These are phyloP conservation scores for Trichoderma reesei DNA, from an alignment of 495 filamentous ascomycete genomes.

Conservation along the genomic window DNA sequence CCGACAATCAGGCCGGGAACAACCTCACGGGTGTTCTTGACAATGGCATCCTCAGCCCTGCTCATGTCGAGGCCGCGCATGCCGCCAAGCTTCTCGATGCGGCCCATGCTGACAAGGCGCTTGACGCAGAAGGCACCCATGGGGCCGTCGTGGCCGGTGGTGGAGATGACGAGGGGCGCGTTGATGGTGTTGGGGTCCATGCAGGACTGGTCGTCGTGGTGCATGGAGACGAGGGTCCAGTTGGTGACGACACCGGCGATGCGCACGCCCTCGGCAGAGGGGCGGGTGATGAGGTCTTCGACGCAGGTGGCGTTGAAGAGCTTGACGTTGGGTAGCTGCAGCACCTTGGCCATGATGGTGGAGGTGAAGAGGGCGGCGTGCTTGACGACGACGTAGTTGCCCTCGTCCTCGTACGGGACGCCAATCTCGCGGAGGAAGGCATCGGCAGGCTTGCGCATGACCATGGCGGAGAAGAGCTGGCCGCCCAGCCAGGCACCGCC, in stretches of 20 bases:
- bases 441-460: constrained; percentile 86
- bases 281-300: constrained; percentile 80
- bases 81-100: constrained; percentile 70
- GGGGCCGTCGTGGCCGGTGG: constrained; percentile 83
- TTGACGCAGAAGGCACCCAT: constrained; percentile 86
- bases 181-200: constrained; percentile 97
- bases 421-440: constrained; percentile 69
- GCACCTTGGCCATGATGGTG: constrained; percentile 70
- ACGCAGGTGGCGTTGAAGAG: constrained; percentile 89
- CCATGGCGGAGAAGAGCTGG: constrained; percentile 87
- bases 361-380: constrained; percentile 87
- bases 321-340: constrained; percentile 81
- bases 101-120: constrained; percentile 71
- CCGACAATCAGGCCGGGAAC: constrained; percentile 81
- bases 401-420: constrained; percentile 80
- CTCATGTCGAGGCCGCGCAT: constrained; percentile 93
- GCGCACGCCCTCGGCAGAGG: constrained; percentile 41
- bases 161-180: constrained; percentile 72
- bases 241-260: constrained; percentile 88
- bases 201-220: constrained; percentile 87
- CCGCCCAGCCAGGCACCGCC: constrained; percentile 90
- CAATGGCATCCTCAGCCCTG: constrained; percentile 79
- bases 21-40: constrained; percentile 79
- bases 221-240: constrained; percentile 84
- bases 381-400: constrained; percentile 81